These are phyloP conservation scores for Fusarium longipes DNA, from an alignment of 2,329 filamentous ascomycete genomes.

Conservation along the genomic window DNA sequence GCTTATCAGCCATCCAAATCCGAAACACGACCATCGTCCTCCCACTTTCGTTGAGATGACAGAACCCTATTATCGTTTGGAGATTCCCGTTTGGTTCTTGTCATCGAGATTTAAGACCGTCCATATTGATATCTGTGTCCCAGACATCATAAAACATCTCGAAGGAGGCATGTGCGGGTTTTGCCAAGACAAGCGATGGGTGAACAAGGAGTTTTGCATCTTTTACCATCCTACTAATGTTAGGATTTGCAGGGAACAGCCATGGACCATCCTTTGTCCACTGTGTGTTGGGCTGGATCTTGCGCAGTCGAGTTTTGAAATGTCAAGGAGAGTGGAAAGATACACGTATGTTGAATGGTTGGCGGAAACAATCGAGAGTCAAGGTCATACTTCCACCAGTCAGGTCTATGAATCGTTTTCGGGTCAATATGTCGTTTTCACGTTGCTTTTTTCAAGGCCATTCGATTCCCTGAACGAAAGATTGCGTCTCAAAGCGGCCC, in stretches of 20 bases:
- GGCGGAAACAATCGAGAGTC: neutral
- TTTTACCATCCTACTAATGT: too few relatives aligned
- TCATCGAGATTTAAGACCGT: neutral
- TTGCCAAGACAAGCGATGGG: neutral
- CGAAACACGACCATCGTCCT: rapidly evolving
- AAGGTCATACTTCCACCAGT: too few relatives aligned
- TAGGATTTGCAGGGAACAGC: too few relatives aligned
- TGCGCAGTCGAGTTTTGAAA: neutral
- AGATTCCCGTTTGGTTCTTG: neutral
- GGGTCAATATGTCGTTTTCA: too few relatives aligned
- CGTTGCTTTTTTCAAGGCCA: too few relatives aligned
- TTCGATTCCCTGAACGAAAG: too few relatives aligned
- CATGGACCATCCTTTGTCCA: too few relatives aligned
- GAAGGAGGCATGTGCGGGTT: neutral
- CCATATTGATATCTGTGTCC: neutral
- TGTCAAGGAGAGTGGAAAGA: rapidly evolving
- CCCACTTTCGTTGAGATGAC: neutral
- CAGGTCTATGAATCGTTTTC: too few relatives aligned
- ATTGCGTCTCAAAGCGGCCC: too few relatives aligned
- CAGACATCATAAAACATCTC: neutral
- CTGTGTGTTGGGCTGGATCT: neutral
- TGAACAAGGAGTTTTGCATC: neutral
- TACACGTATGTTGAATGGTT: neutral
- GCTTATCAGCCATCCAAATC: neutral
- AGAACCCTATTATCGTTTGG: rapidly evolving